Evolutionary conservation across 2,329 filamentous ascomycete genomes (phyloP).

Genomic region (Rutstroemia sp.): DNA sequence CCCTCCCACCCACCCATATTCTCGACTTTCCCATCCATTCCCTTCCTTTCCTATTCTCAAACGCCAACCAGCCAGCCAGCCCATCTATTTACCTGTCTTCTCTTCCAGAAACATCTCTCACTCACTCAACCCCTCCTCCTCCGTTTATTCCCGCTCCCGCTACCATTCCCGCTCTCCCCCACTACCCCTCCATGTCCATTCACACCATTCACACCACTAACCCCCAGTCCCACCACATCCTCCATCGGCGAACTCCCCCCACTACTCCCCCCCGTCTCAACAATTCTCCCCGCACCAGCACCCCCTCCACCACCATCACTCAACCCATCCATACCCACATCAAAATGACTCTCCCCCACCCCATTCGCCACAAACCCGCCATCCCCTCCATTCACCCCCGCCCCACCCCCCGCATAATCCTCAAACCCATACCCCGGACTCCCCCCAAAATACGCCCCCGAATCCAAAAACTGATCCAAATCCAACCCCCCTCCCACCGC

Average conservation of each 20-base stretch:
- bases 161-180: neutral
- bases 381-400: slow-evolving; percentile 11
- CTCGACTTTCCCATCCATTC: neutral
- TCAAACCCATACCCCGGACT: slow-evolving; percentile 18
- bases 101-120: neutral
- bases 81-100: neutral
- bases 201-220: neutral
- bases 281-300: slow-evolving; percentile 5
- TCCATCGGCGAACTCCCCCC: slow-evolving; percentile 17
- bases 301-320: slow-evolving; percentile 9
- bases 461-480: slow-evolving; percentile 43
- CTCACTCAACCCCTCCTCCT: neutral
- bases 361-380: neutral
- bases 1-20: neutral
- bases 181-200: neutral
- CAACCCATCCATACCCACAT: slow-evolving; percentile 25
- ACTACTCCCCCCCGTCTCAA: slow-evolving; percentile 18
- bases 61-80: neutral
- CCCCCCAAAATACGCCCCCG: slow-evolving; percentile 33
- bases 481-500: slow-evolving; percentile 33
- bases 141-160: neutral
- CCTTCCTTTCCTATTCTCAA: neutral
- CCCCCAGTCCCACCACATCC: neutral
- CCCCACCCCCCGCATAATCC: slow-evolving; percentile 11
- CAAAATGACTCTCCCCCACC: slow-evolving; percentile 21